A percentile compares a stretch with the other conserved stretches of the same genome.
phyloP scores from a whole-genome alignment of 2,329 filamentous ascomycete species.

The Botrytis sinoallii region DNA sequence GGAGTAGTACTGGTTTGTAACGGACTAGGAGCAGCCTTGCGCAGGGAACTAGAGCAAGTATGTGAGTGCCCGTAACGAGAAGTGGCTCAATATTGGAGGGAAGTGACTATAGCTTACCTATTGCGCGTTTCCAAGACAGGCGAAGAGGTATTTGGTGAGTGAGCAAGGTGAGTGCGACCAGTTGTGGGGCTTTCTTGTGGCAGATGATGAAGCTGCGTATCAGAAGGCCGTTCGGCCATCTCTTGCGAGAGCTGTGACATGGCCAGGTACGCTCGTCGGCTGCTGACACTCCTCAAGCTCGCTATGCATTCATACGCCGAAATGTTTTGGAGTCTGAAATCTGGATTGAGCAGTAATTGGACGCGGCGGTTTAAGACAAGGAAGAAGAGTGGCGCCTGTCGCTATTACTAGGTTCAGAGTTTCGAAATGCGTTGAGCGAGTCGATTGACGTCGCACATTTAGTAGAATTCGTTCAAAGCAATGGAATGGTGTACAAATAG shows the following conservation, averaged over 20 bases:
- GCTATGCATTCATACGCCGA: conserved; percentile 21
- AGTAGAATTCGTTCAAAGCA: conserved; percentile 27
- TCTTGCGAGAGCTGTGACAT: conserved; percentile 32
- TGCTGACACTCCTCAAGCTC: conserved; percentile 32
- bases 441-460: conserved; percentile 37
- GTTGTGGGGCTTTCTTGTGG: conserved; percentile 34
- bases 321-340: conserved; percentile 22
- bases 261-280: conserved; percentile 15
- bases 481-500: conserved; percentile 18
- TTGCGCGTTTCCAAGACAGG: conserved; percentile 30
- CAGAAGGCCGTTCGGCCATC: conserved; percentile 31
- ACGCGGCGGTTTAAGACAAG: conserved; percentile 19
- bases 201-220: conserved; percentile 29
- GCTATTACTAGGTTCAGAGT: conserved; percentile 29
- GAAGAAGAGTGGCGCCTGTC: conserved; percentile 25
- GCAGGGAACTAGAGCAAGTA: conserved; percentile 33
- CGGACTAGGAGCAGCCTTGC: conserved; percentile 38
- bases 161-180: conserved; percentile 29
- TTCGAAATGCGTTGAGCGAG: conserved; percentile 33
- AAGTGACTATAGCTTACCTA: conserved; percentile 29
- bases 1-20: conserved; percentile 37
- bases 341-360: conserved; percentile 24
- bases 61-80: conserved; percentile 23
- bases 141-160: conserved; percentile 30
- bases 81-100: conserved; percentile 18